Evolutionary conservation across 2,329 filamentous ascomycete species (phyloP), one percentile per base, ranked within the genome.

Genomic region (Trichoderma sp.): DNA sequence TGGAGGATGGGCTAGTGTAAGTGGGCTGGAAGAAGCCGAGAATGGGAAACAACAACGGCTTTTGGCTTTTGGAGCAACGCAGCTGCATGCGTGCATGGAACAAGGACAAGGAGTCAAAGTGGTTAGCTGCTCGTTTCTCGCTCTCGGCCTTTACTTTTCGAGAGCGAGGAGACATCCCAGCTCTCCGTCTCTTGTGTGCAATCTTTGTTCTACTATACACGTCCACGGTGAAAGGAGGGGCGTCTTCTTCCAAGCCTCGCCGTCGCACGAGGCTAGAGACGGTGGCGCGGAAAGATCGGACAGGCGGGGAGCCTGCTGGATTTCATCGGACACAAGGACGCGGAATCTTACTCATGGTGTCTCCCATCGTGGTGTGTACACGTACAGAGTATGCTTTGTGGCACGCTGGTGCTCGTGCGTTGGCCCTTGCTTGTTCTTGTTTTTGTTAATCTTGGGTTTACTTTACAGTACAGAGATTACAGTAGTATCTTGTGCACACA

Each of bases 251-350:
- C 21, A 39, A 34, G 18, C 34, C 37, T 59, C 26, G 24, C 2
- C 10, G 66, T 67, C 8, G 24, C 30, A 67, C 65, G 65, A 67
- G 56, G 65, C 65, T 68, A 37, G 49, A 54, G 58, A 68, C 37
- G 28, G 34, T n/a, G 34, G 66, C 58, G 58, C 63, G 49, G 58
- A 61, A 68, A 49, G 59, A 69, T 69, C 67, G 59, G 67, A 66
- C 49, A 61, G 55, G 67, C 67, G 67, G 68, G 68, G 54, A 55
- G 68, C 63, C 68, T 69, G 68, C 68, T 67, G 54, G 49, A 69
- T 51, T 60, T 69, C 54, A 69, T 69, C 68, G 68, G 61, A 67
- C 68, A 67, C 67, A 69, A 69, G 66, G 14, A 61, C 39, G 65
- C 65, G 65, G 65, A 67, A 67, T 67, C 65, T 60, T 67, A 49